Conservation (phyloP, 2,329 filamentous ascomycete genomes). For the Cladorrhinum sp. region DNA sequence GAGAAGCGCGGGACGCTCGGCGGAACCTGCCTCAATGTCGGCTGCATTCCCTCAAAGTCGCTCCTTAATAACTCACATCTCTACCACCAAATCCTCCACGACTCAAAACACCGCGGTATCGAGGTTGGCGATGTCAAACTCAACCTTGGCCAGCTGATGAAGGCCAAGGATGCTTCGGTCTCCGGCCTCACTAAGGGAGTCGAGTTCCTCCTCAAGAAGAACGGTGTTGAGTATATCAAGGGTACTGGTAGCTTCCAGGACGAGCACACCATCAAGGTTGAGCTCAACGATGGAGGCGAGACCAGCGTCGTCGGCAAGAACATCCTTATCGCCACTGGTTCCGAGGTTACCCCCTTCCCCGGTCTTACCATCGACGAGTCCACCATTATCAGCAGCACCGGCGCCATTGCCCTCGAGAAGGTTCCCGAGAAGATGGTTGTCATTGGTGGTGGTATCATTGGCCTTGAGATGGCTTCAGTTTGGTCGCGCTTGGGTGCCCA, state of each 20-base stretch:
- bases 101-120: constrained; percentile 95
- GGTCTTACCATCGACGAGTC: constrained; percentile 96
- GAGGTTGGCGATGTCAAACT: constrained; percentile 96
- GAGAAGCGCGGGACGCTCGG: constrained; percentile 95
- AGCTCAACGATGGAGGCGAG: constrained; percentile 88
- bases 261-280: constrained; percentile 88
- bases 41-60: constrained; percentile 98
- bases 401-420: constrained; percentile 82
- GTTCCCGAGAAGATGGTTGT: constrained; percentile 96
- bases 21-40: constrained; percentile 97
- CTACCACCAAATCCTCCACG: constrained; percentile 95
- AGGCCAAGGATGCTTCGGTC: constrained; percentile 94
- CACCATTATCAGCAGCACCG: constrained; percentile 94
- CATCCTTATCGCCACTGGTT: constrained; percentile 95
- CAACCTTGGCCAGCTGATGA: constrained; percentile 94
- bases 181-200: constrained; percentile 89
- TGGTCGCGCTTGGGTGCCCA: constrained; percentile 93
- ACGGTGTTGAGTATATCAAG: constrained; percentile 97
- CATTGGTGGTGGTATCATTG: constrained; percentile 97
- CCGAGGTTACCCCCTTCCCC: constrained; percentile 93
- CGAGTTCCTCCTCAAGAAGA: constrained; percentile 99
- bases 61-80: constrained; percentile 99
- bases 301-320: constrained; percentile 87
- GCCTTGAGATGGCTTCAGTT: constrained; percentile 96
- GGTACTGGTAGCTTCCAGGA: constrained; percentile 83